These are phyloP conservation scores for Saccharomycopsis lassenensis DNA, from an alignment of 805 yeast genomes.

Conservation along the genomic window DNA sequence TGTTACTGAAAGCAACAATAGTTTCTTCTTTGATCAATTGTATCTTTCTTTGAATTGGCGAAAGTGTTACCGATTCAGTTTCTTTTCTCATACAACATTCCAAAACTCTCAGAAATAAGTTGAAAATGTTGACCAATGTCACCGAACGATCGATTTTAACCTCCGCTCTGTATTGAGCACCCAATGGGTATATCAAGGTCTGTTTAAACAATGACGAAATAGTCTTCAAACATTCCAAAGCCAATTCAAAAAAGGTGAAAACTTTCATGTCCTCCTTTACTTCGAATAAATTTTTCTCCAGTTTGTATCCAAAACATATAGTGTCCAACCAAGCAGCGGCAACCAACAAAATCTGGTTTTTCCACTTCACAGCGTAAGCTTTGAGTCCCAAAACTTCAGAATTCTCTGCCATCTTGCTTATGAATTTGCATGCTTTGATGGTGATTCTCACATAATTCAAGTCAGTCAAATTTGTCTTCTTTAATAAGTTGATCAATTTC, in stretches of 20 bases:
- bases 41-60: conserved; percentile 38
- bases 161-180: conserved; percentile 12
- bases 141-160: conserved; percentile 25
- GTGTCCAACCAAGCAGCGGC: conserved; percentile 10
- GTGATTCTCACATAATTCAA: conserved; percentile 5
- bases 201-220: conserved; percentile 10
- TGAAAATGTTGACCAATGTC: conserved; percentile 36
- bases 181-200: conserved; percentile 11
- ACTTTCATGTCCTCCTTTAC: conserved; percentile 7
- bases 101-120: conserved; percentile 35
- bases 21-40: conserved; percentile 50
- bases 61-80: conserved; percentile 8
- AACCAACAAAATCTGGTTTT: conserved; percentile 2
- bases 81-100: conserved; percentile 26
- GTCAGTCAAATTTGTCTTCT: background rate
- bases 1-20: conserved; percentile 52
- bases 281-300: conserved; percentile 7
- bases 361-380: conserved; percentile 13
- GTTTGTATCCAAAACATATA: conserved; percentile 12
- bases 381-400: conserved; percentile 4
- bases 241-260: conserved; percentile 12
- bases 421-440: conserved; percentile 12
- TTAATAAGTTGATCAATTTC: conserved; percentile 6
- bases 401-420: conserved; percentile 11
- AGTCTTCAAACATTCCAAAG: conserved; percentile 14